These are phyloP conservation scores for Tritrichomonas musculus DNA, from an alignment of 208 protist species.

Conservation along the genomic window DNA sequence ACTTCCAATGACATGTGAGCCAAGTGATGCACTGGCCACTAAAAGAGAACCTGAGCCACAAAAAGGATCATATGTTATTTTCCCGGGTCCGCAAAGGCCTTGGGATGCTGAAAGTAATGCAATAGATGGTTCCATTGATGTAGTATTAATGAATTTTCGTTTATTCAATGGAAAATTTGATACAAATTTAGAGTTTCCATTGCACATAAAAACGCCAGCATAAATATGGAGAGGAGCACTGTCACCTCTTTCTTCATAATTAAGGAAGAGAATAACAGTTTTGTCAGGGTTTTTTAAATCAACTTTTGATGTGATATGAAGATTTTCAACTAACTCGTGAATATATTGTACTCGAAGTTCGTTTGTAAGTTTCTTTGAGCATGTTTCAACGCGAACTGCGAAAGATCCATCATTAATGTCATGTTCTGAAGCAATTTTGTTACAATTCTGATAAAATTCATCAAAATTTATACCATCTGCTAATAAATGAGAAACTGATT, in stretches of 20 bases:
- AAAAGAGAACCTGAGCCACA: background rate
- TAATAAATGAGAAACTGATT: background rate
- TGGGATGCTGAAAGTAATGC: background rate
- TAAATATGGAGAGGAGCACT: background rate
- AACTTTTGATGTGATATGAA: background rate
- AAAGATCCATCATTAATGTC: background rate
- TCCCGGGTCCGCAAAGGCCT: background rate
- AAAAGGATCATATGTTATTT: background rate
- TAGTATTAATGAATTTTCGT: conserved; percentile 18
- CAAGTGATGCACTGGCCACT: background rate
- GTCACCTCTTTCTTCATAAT: background rate
- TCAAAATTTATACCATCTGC: background rate
- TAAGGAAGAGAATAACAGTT: background rate
- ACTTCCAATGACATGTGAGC: background rate
- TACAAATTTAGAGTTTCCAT: background rate
- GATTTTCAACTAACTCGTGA: background rate
- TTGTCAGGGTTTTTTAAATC: background rate
- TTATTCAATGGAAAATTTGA: background rate
- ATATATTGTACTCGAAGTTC: background rate
- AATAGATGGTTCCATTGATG: conserved; percentile 8
- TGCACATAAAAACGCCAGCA: background rate
- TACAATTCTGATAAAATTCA: background rate
- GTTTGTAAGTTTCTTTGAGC: background rate
- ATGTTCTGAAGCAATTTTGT: background rate
- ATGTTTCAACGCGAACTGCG: background rate